Conservation (phyloP, 257 asterid species). For the Solanum piurae region DNA sequence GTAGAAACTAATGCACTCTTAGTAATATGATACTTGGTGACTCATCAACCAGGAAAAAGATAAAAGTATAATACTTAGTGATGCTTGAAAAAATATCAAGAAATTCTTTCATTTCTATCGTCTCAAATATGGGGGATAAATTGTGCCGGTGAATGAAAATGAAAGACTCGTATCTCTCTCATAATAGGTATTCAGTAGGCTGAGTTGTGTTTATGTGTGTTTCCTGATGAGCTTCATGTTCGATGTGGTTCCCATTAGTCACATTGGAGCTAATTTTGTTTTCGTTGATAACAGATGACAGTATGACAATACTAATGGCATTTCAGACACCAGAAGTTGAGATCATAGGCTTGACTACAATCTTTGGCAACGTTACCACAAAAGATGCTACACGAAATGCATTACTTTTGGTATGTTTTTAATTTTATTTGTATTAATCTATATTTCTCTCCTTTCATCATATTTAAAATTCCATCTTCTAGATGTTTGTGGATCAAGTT, state of each 20-base stretch:
- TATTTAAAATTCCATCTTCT: not conserved
- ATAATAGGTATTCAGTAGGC: not conserved
- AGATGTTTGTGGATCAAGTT: slow-evolving; percentile 8
- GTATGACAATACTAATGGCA: slow-evolving; percentile 94
- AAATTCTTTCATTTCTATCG: not conserved
- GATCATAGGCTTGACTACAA: slow-evolving; percentile 77
- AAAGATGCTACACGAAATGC: slow-evolving; percentile 84
- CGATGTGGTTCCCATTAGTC: not conserved
- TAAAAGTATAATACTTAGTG: not conserved
- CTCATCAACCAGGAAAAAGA: not conserved
- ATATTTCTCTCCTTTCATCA: not conserved
- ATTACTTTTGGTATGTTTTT: slow-evolving; percentile 65
- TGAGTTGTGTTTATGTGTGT: not conserved
- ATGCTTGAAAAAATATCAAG: not conserved
- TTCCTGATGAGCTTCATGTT: not conserved
- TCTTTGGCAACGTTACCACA: slow-evolving; percentile 84
- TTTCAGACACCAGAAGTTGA: slow-evolving; percentile 78
- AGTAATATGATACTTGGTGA: not conserved
- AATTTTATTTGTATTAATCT: not conserved
- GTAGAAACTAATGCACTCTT: not conserved
- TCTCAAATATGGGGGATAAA: not conserved
- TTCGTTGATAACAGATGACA: slow-evolving; percentile 53
- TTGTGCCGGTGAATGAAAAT: not conserved
- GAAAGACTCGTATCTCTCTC: not conserved
- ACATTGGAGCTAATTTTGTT: not conserved